Evolutionary conservation across 2,329 filamentous ascomycete genomes (phyloP), one percentile per base, ranked within the genome.

Genomic region (Exophiala calicioides): DNA sequence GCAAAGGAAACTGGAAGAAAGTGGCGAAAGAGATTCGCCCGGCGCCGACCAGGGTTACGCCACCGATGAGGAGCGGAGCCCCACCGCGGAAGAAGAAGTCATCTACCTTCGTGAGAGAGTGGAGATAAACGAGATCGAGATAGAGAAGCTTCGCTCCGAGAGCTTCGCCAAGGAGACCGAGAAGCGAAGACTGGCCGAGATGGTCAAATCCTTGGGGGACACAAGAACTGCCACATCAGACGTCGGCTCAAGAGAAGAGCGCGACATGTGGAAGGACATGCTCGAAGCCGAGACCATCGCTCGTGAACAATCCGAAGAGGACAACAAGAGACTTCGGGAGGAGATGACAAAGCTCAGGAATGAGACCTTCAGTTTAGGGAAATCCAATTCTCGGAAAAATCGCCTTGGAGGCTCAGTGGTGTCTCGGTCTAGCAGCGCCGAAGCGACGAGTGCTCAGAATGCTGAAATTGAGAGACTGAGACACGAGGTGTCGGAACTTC

Each of bases 231-330:
- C 74, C 67, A 55, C 73, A 65, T 70, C 75, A 61, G 62, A 77
- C 64, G 52, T 75, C 62, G 64, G 80, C 69, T 60, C 69, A 42
- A 60, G 71, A 57, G 65, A 74, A 54, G 66, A 76, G 64, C 64
- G 74, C 63, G 89, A 94, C 53, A 91, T 96, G 67, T 95, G 89
- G 85, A 95, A 95, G 65, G 91, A 96, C 59, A 80, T 97, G 52
- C 79, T 96, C 19, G 89, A 96, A 62, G 88, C 93, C 56, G 93
- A 98, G 67, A 93, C 88, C 2, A 85, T 86, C 3, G 82, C 90
- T 21, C 82, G 91, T 47, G 91, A 96, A 67, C 88, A 95, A 66
- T 82, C 87, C 0, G 90, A 97, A 57, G 88, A 95, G 31, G 90
- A 97, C 56, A 90, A 90, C 58, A 84, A 84, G 56, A 83, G 79